Percentiles rank a stretch among this genome's conserved stretches.
These are phyloP conservation scores for Fusarium praegraminearum DNA, from an alignment of 2,329 filamentous ascomycete species.

Conservation along the genomic window DNA sequence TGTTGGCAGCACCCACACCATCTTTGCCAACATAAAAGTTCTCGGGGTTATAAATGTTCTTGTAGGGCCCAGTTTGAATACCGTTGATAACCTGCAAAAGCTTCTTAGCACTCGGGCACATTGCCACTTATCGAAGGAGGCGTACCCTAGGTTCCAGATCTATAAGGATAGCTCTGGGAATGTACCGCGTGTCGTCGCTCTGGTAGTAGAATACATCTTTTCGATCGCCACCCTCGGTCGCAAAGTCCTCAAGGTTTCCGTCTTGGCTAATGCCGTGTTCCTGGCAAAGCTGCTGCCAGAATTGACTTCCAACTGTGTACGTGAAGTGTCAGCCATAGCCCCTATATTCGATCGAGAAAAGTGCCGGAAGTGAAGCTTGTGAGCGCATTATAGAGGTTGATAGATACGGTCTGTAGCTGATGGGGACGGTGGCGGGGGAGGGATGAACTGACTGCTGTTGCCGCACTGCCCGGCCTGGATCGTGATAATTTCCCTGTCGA, in stretches of 20 bases:
- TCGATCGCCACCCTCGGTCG: conserved; percentile 95
- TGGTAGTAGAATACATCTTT: conserved; percentile 99
- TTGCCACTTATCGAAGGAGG: neutral
- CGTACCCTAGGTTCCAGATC: conserved; percentile 90
- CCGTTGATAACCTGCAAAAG: conserved; percentile 79
- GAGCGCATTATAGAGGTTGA: neutral
- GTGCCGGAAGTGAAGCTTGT: neutral
- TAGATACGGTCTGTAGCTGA: conserved; percentile 9
- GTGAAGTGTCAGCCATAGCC: conserved; percentile 47
- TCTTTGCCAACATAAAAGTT: conserved; percentile 98
- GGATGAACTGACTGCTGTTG: conserved; percentile 86
- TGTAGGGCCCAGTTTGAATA: conserved; percentile 94
- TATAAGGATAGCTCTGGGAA: conserved; percentile 93
- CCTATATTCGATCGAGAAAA: neutral
- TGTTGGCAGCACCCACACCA: conserved; percentile 94
- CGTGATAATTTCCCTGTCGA: conserved; percentile 93
- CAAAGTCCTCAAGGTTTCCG: conserved; percentile 97
- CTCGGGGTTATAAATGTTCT: conserved; percentile 99
- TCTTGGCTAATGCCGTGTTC: conserved; percentile 98
- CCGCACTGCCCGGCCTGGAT: conserved; percentile 99
- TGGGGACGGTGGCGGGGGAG: conserved; percentile 20
- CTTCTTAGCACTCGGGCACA: conserved; percentile 20
- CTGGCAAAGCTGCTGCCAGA: conserved; percentile 98
- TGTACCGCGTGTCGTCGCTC: conserved; percentile 98
- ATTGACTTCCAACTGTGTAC: conserved; percentile 86